Base-by-base conservation (phyloP, 208 protist genomes). In the Crithidia fasciculata region DNA sequence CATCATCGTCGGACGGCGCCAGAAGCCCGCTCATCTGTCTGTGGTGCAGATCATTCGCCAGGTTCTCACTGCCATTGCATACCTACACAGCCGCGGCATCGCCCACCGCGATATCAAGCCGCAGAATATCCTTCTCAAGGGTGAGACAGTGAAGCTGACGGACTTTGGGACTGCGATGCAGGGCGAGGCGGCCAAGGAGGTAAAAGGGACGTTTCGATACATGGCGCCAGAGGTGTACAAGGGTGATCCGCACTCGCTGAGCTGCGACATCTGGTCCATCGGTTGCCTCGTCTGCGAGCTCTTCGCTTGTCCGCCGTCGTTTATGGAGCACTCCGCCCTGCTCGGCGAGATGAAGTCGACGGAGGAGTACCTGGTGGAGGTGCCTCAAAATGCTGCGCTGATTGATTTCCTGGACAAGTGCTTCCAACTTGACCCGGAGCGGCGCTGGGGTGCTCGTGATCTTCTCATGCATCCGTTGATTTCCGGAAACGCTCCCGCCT, bases 41-140 rank as follows among this genome's bases (percentile, higher is more conserved):
- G 87, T 93, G 5, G 65, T 90, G 49, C 82, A 90, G 39, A 92
- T 98, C 65, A 93, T 99, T 78, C 93, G 89, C 4, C 97, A 99
- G 79, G 83, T 99, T 4, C 65, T 99, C 8, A 97, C 94, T n/a
- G 95, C 95, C 39, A 91, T 99, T 54, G 89, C 95, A n/a, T 98
- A 99, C 83, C 93, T 99, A 72, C 98, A 99, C 80, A 78, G 85
- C 53, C 97, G 98, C 59, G 97, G 96, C 44, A 99, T 99, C 66
- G 97, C 98, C n/a, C 98, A 99, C 80, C 83, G 98, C 39, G 98
- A 99, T 76, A 91, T 99, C 65, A 99, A 99, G 84, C 98, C 97
- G 15, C 97, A 99, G 72, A 99, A 99, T 80, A 98, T 98, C 79
- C 82, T 98, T 18, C 69, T 97, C 41, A 96, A 92, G 62, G 88